Evolutionary conservation across 2,329 filamentous ascomycete genomes (phyloP).

Genomic region (Phyllosticta citrichinensis): DNA sequence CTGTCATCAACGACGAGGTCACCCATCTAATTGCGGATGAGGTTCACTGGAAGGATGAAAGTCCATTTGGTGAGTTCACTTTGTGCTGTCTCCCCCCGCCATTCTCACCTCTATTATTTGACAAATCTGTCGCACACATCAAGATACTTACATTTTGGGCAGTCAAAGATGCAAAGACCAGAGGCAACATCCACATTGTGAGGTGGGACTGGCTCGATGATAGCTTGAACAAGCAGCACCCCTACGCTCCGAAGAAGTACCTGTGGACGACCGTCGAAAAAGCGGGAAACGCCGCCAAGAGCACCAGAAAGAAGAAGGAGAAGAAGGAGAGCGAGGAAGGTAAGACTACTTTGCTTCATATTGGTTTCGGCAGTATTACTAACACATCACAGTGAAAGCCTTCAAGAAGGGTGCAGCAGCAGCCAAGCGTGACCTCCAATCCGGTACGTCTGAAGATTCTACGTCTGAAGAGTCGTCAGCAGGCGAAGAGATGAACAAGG

Average conservation of each 20-base stretch:
- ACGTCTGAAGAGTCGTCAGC: conserved; percentile 8
- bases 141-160: neutral
- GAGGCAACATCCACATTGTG: conserved; percentile 22
- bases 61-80: conserved; percentile 28
- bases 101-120: neutral
- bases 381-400: neutral
- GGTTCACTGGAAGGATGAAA: conserved; percentile 47
- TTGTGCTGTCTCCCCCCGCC: neutral
- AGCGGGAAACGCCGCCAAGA: conserved; percentile 15
- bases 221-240: conserved; percentile 29
- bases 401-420: neutral
- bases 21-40: conserved; percentile 66
- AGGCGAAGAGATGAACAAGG: neutral
- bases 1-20: conserved; percentile 42
- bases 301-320: conserved; percentile 19
- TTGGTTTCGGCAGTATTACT: too few species aligned
- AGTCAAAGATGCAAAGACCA: conserved; percentile 10
- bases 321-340: conserved; percentile 17
- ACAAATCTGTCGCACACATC: neutral
- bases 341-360: neutral
- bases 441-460: conserved; percentile 26
- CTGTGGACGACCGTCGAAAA: conserved; percentile 19
- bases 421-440: conserved; percentile 14
- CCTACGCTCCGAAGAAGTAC: conserved; percentile 26
- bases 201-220: conserved; percentile 40